Evolutionary conservation across 805 yeast species (phyloP), one percentile per base, ranked within the genome.

Genomic region (Lachancea mirantina): DNA sequence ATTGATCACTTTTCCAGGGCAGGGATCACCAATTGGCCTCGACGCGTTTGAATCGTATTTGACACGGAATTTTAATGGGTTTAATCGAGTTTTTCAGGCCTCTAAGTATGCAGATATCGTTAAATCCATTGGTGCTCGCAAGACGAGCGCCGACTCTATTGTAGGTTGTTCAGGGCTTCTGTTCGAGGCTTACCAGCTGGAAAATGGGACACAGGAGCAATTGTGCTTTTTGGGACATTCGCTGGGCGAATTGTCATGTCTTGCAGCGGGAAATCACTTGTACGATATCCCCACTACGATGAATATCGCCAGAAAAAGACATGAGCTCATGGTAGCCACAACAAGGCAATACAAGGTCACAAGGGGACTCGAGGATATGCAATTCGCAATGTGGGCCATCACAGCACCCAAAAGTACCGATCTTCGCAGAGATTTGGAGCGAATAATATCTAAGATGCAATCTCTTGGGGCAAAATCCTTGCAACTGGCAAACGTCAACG

Each of bases 1-100:
- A 34, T 30, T 55, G 13, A 30, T 56, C 6, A 53, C 60, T 2
- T 55, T 57, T 31, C 60, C 60, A 10, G 62, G 62, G 8, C 62
- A 57, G 41, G 62, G 62, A 4, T 52, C 61, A 2, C 45, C 58
- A 8, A 52, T 52, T 3, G 42, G 51, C 1, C 39, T 48, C 7
- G 50, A 55, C 4, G 38, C 42, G 8, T 32, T 47, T 30, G 50
- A 42, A 33, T 39, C 50, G 16, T 46, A 48, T 18, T 39, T 48
- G 19, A 42, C 46, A 33, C 46, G 42, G 26, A 47, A 42, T 36
- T 31, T 44, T 14, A 48, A 34, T 14, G 44, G 44, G 29, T 42
- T 49, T 28, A 35, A 41, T 16, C 21, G 35, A 20, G 39, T 45
- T 14, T 19, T 52, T 20, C 35, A 45, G 25, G 49, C 45, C 14